A percentile compares a stretch with the other conserved stretches of the same genome.
phyloP scores from a whole-genome alignment of 2,329 filamentous ascomycete species.

The Didymella lethalis region DNA sequence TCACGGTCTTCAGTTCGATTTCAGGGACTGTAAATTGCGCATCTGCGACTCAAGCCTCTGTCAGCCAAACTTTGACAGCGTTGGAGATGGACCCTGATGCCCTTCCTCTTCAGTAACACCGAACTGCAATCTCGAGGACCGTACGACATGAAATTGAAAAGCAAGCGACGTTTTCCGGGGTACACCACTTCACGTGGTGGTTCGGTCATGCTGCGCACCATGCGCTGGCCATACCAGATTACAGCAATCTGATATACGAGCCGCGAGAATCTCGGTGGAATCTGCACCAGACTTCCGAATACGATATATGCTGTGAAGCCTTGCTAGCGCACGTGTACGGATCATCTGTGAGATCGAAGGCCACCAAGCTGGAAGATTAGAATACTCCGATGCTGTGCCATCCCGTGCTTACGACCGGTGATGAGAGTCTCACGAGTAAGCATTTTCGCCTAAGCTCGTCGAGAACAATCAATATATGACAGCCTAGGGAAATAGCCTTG shows the following conservation, averaged over 20 bases:
- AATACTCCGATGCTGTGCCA: conserved; percentile 13
- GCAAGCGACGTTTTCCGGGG: conserved; percentile 13
- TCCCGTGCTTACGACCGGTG: conserved; percentile 7
- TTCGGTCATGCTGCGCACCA: conserved; percentile 17
- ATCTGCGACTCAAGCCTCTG: conserved; percentile 1
- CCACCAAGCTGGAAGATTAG: conserved; percentile 12
- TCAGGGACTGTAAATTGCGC: conserved; percentile 2
- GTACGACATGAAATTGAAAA: conserved; percentile 10
- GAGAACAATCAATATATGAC: conserved; percentile 5
- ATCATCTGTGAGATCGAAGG: conserved; percentile 4
- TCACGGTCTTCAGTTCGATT: conserved; percentile 1
- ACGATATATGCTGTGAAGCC: conserved; percentile 22
- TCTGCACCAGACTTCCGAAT: conserved; percentile 14
- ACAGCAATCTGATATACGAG: conserved; percentile 21
- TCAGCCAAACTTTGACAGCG: conserved; percentile 1
- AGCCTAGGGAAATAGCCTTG: conserved; percentile 2
- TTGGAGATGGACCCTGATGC: conserved; percentile 7
- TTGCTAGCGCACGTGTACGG: conserved; percentile 21
- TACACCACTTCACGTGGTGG: conserved; percentile 24
- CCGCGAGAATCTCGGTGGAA: conserved; percentile 13
- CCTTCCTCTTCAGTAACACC: not conserved
- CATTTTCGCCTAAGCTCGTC: not conserved
- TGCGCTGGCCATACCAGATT: conserved; percentile 16
- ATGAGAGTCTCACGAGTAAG: conserved; percentile 3
- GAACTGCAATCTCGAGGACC: not conserved